Base-by-base conservation (phyloP, 768 basidiomycete genomes). In the Tylopilus subfusipes region DNA sequence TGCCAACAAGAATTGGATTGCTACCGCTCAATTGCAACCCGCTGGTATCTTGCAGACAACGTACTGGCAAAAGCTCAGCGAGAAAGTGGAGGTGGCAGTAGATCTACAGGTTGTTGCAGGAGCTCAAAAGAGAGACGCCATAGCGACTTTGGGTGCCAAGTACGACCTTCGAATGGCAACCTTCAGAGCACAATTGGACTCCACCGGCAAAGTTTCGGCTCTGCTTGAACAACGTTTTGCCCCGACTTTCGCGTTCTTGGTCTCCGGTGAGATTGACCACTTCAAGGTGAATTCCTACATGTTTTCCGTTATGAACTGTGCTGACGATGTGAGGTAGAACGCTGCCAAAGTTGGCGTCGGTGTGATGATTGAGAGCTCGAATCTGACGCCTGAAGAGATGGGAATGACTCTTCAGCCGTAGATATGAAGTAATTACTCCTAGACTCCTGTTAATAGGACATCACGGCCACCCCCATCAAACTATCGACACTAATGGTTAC, bases 211-310 rank as follows among this genome's bases (percentile, higher is more conserved):
- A 73, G 90, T 98, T 27, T 90, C 92, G 44, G 94, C 95, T 57
- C 72, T 95, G 64, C 83, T 98, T 21, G 97, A 99, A 73, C 96
- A 98, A 73, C 83, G 94, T 50, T 93, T 98, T 70, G 91, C 92
- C 13, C 97, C 97, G 5, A 84, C 91, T 10, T 98, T 99, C 67
- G 85, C 93, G 14, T 97, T 99, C 80, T 72, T 95, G 63, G 85
- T 99, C 43, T 82, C 92, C 18, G 97, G 97, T 11, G 97, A 99
- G 79, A 93, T 99, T 62, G 97, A 99, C 72, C 97, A 99, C 81
- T 88, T 93, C 79, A 98, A 95, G 86, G 94, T 92, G 63, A 58
- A 74, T 54, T 22, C 53, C 8, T 60, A 42, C 5, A 4, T 39
- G 5, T 49, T 52, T 46, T 16, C 49, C 18, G 10, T 56, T 30